A percentile compares a stretch with the other conserved stretches of the same genome.
These are phyloP conservation scores for Camelina hispida DNA, from an alignment of 345 rosid genomes.

Conservation along the genomic window DNA sequence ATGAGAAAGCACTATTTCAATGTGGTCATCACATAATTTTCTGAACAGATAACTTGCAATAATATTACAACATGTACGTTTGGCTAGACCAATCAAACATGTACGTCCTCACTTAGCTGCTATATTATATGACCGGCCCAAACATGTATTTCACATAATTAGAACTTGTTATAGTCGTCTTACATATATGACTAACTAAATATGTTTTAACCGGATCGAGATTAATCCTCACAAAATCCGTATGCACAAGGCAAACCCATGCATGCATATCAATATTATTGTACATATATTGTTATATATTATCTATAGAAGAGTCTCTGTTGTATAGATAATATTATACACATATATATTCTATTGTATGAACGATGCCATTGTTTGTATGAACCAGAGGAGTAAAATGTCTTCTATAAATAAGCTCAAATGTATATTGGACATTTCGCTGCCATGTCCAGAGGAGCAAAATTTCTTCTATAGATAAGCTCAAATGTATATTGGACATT, in stretches of 20 bases:
- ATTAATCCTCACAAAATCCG: neutral
- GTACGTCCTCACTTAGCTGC: neutral
- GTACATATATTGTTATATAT: too few relatives aligned
- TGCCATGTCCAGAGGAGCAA: neutral
- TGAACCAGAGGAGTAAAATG: neutral
- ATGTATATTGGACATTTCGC: neutral
- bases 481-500: neutral
- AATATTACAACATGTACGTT: neutral
- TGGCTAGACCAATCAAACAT: constrained; percentile 5
- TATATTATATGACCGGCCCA: neutral
- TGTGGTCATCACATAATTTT: neutral
- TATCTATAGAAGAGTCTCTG: too few relatives aligned
- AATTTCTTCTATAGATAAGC: too few relatives aligned
- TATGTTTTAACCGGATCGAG: neutral
- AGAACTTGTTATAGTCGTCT: neutral
- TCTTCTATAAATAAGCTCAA: too few relatives aligned
- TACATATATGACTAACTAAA: neutral
- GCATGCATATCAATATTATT: constrained; percentile 4
- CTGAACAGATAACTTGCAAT: too few relatives aligned
- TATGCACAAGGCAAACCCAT: constrained; percentile 6
- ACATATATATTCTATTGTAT: neutral
- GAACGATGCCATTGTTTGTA: neutral
- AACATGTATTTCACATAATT: neutral
- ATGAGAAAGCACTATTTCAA: neutral
- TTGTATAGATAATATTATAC: neutral